Conservation (phyloP, 2,329 filamentous ascomycete genomes). For the Colletotrichum lini region DNA sequence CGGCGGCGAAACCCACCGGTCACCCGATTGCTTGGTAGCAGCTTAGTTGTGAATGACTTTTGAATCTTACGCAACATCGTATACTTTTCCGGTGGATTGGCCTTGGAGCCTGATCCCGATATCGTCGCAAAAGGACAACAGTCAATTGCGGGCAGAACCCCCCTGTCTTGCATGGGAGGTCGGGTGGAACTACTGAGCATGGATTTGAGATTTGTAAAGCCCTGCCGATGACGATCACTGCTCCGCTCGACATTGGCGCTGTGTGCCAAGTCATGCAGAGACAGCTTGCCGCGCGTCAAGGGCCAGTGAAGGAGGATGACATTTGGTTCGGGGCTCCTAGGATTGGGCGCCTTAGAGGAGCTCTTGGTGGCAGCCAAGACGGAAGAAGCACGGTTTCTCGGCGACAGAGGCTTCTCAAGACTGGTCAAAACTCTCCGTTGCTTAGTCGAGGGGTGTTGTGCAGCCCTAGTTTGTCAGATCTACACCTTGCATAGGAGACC, state of each 20-base stretch:
- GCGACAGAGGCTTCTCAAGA: not conserved
- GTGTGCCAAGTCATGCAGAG: slow-evolving; percentile 1
- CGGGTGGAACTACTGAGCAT: too few relatives aligned
- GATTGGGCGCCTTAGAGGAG: not conserved
- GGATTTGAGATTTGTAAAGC: not conserved
- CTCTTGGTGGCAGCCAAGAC: not conserved
- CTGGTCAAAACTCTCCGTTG: not conserved
- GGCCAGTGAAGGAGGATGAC: not conserved
- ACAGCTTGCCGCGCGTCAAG: slow-evolving; percentile 1
- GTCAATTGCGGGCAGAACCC: too few relatives aligned
- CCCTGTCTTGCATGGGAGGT: too few relatives aligned
- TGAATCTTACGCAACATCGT: too few relatives aligned
- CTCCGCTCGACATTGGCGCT: not conserved
- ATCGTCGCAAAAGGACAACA: too few relatives aligned
- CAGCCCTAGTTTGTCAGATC: not conserved
- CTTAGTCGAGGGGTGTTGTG: not conserved
- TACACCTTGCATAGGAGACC: too few relatives aligned
- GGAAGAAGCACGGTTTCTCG: not conserved
- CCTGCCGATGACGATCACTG: slow-evolving; percentile 6
- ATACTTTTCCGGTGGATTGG: too few relatives aligned
- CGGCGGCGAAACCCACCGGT: not conserved
- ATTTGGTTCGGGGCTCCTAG: not conserved
- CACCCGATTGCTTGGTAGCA: not conserved
- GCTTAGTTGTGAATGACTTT: too few relatives aligned
- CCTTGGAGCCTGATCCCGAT: not conserved